Conservation (phyloP, 306 rosid genomes). For the Bauhinia variegata region DNA sequence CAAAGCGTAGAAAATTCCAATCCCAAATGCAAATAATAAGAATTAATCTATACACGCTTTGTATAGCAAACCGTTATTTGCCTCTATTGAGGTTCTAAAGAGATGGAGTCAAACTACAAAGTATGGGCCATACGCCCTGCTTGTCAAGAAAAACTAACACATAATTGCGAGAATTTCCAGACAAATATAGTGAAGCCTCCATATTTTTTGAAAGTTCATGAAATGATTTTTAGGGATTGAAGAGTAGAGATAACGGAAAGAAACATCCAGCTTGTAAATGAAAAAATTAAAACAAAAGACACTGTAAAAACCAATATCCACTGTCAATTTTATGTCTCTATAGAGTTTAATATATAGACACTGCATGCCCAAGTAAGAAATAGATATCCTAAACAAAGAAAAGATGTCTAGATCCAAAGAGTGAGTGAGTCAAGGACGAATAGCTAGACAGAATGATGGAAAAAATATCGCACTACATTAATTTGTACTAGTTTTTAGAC, state of each 20-base stretch:
- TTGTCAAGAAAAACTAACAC: no score
- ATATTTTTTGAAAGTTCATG: no score
- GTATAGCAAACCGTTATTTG: no score
- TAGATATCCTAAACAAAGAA: constrained; percentile 17
- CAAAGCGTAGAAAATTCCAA: not conserved
- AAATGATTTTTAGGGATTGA: no score
- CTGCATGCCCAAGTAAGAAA: constrained; percentile 10
- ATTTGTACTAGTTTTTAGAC: constrained; percentile 27
- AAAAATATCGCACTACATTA: constrained; percentile 20
- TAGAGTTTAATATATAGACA: constrained; percentile 23
- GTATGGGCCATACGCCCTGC: no score
- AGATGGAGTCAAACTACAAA: no score
- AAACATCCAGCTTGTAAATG: constrained; percentile 14
- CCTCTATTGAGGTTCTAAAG: no score
- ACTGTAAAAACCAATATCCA: no score
- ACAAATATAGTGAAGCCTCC: no score
- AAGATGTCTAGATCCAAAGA: constrained; percentile 1
- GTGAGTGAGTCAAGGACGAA: constrained; percentile 15
- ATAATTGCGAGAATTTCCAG: no score
- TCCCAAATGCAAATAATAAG: not conserved
- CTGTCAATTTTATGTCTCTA: not conserved
- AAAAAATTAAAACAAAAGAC: constrained; percentile 8
- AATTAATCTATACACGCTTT: not conserved
- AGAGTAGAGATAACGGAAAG: not conserved
- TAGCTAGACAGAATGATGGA: constrained; percentile 20